Conservation (phyloP, 345 rosid species). For the Rhodamnia argentea region DNA sequence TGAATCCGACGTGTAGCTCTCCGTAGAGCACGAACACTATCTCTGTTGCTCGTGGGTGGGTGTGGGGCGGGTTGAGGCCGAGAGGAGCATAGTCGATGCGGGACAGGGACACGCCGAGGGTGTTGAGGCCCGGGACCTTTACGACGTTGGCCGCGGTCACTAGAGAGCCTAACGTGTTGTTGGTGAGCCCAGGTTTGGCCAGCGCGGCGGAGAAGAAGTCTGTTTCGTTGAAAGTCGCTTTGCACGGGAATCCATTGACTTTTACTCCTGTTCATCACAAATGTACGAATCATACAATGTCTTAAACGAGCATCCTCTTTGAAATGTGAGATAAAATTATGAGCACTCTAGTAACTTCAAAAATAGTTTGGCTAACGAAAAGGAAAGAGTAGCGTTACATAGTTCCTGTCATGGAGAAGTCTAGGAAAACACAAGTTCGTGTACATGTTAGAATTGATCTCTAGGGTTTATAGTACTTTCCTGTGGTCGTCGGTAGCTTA, state of each 20-base stretch:
- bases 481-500: not conserved
- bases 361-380: not conserved
- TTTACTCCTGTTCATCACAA: slow-evolving; percentile 20
- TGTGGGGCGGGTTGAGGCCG: slow-evolving; percentile 62
- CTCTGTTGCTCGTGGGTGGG: slow-evolving; percentile 58
- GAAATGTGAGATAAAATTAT: not conserved
- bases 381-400: not conserved
- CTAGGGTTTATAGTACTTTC: not conserved
- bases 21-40: slow-evolving; percentile 44
- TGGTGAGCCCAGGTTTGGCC: slow-evolving; percentile 35
- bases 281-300: not conserved
- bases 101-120: slow-evolving; percentile 43
- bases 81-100: slow-evolving; percentile 52
- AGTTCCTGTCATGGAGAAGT: not conserved
- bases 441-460: not conserved
- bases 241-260: slow-evolving; percentile 52
- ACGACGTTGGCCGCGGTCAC: slow-evolving; percentile 42
- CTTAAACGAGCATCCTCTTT: not conserved
- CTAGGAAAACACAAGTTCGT: not conserved
- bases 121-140: slow-evolving; percentile 51
- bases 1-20: slow-evolving; percentile 36
- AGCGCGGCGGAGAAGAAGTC: slow-evolving; percentile 42
- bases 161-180: slow-evolving; percentile 32
- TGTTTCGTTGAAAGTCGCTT: slow-evolving; percentile 10
- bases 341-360: not conserved